Percentiles rank a stretch among this genome's conserved stretches.
Conservation (phyloP, 495 filamentous ascomycete genomes). For the Talaromyces adpressus region DNA sequence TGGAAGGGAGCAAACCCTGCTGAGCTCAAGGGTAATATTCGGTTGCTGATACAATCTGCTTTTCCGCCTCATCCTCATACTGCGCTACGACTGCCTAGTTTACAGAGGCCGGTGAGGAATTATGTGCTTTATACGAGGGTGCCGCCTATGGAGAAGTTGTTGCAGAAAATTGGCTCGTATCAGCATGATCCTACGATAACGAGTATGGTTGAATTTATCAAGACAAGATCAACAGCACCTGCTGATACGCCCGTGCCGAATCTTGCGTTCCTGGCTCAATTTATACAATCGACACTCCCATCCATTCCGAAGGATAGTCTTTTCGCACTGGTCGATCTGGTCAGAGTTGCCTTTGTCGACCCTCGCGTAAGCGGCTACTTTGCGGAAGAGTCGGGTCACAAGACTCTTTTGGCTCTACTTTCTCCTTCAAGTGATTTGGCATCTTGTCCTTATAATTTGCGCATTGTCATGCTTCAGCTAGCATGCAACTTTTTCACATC, state of each 20-base stretch:
- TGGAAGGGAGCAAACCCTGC: constrained; percentile 72
- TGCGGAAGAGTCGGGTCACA: constrained; percentile 62
- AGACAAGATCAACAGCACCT: constrained; percentile 29
- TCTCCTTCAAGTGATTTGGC: constrained; percentile 43
- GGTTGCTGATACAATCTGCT: constrained; percentile 67
- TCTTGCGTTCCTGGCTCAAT: constrained; percentile 37
- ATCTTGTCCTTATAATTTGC: constrained; percentile 67
- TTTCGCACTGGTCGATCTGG: constrained; percentile 79
- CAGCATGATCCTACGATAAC: constrained; percentile 46
- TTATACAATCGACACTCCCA: constrained; percentile 22
- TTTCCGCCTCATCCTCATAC: constrained; percentile 72
- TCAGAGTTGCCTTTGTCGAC: constrained; percentile 71
- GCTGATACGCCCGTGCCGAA: constrained; percentile 49
- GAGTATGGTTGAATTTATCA: constrained; percentile 59
- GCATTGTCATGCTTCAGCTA: constrained; percentile 68
- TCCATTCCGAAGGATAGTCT: constrained; percentile 35
- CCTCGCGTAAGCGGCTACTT: constrained; percentile 80
- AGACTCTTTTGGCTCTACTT: constrained; percentile 59
- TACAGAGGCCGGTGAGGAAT: constrained; percentile 54
- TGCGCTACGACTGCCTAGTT: constrained; percentile 57
- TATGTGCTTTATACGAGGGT: constrained; percentile 70
- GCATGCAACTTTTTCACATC: constrained; percentile 58
- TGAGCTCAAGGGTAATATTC: constrained; percentile 64
- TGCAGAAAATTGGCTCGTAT: constrained; percentile 58
- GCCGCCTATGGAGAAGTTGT: constrained; percentile 77